A percentile compares a stretch with the other conserved stretches of the same genome.
Evolutionary conservation across 176 grass and related monocot genomes (phyloP).

Genomic region (Musa acuminata): DNA sequence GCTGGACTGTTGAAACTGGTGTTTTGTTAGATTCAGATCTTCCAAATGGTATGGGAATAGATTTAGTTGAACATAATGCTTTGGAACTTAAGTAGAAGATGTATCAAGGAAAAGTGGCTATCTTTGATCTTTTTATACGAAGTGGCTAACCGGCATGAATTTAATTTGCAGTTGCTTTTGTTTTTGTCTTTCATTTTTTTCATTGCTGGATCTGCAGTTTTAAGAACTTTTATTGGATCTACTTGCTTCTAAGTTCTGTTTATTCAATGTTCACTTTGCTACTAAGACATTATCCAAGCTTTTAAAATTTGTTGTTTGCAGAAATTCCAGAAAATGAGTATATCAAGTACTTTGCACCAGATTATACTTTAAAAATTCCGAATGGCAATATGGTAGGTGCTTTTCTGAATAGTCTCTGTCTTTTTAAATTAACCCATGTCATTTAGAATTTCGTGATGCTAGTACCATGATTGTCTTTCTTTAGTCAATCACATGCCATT

Average conservation of each 20-base stretch:
- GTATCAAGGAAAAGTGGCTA: neutral
- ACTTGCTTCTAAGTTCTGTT: neutral
- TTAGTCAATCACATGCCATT: neutral
- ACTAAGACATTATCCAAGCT: conserved; percentile 1
- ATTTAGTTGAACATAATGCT: neutral
- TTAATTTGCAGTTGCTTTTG: neutral
- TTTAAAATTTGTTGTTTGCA: conserved; percentile 37
- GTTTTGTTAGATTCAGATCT: conserved; percentile 77
- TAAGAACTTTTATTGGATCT: neutral
- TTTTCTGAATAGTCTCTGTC: conserved; percentile 9
- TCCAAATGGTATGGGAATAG: conserved; percentile 52
- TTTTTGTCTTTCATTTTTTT: neutral
- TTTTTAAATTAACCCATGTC: neutral
- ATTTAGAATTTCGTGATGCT: neutral
- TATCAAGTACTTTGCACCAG: conserved; percentile 82
- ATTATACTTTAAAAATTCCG: conserved; percentile 71
- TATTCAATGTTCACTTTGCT: neutral
- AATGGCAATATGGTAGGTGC: conserved; percentile 71
- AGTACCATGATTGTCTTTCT: neutral
- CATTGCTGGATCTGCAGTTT: neutral
- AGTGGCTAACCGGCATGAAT: neutral
- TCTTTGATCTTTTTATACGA: neutral
- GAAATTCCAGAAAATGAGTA: conserved; percentile 96
- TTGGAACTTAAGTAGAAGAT: neutral
- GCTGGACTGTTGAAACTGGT: conserved; percentile 98